Evolutionary conservation across 768 basidiomycete species (phyloP).

Genomic region (Podaxis pistillaris): DNA sequence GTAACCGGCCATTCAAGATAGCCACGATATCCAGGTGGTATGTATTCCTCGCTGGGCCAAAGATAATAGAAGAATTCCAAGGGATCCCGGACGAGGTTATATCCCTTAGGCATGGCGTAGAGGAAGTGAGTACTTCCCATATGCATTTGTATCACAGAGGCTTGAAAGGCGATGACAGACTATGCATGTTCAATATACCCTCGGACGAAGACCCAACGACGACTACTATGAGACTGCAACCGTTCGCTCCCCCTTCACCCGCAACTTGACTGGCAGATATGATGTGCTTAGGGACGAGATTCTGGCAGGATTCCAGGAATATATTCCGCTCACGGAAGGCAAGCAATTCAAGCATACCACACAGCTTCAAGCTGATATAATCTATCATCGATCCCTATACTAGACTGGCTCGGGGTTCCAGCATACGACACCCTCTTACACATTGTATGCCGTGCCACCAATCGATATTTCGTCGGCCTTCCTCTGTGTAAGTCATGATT

Average conservation of each 20-base stretch:
- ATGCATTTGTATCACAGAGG: neutral
- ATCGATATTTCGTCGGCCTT: slow-evolving; percentile 14
- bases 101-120: slow-evolving; percentile 24
- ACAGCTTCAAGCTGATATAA: neutral
- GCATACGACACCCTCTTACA: neutral
- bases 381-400: neutral
- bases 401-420: slow-evolving; percentile 3
- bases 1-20: slow-evolving; percentile 26
- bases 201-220: slow-evolving; percentile 18
- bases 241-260: slow-evolving; percentile 9
- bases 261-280: slow-evolving; percentile 7
- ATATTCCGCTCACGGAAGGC: slow-evolving; percentile 22
- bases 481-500: slow-evolving; percentile 5
- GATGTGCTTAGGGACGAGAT: slow-evolving; percentile 14
- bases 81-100: slow-evolving; percentile 31
- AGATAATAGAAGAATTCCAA: slow-evolving; percentile 30
- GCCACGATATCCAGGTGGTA: slow-evolving; percentile 27
- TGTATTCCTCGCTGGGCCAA: slow-evolving; percentile 27
- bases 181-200: slow-evolving; percentile 28
- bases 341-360: neutral
- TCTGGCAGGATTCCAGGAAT: slow-evolving; percentile 1
- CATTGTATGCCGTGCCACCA: slow-evolving; percentile 4
- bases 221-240: slow-evolving; percentile 5
- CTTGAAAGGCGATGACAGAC: slow-evolving; percentile 12
- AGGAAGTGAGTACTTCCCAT: slow-evolving; percentile 22